Conservation (phyloP, 441 rosid species). For the Pelargonium myrrhifolium region DNA sequence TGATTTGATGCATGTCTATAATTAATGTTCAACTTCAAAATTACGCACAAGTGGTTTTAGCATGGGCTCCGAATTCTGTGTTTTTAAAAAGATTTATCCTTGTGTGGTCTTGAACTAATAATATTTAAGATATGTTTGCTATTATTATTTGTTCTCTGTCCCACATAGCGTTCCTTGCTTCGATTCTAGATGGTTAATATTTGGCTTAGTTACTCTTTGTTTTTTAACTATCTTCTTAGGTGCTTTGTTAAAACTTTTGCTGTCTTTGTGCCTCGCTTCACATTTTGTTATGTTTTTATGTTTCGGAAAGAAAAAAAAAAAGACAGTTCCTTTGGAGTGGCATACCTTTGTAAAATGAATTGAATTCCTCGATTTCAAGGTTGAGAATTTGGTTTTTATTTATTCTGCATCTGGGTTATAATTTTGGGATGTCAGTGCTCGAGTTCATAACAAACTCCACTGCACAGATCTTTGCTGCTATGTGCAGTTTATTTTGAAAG, state of each 20-base stretch:
- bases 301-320: background rate
- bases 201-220: background rate
- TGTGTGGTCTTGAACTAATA: background rate
- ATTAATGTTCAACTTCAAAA: no score
- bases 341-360: background rate
- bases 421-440: background rate
- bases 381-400: background rate
- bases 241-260: background rate
- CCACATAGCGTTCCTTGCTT: background rate
- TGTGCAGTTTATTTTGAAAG: background rate
- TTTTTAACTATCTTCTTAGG: background rate
- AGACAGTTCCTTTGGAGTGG: background rate
- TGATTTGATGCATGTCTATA: background rate
- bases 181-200: conserved; percentile 1
- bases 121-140: background rate
- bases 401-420: no score
- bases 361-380: background rate
- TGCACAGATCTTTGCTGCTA: background rate
- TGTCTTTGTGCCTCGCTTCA: background rate
- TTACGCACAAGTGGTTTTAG: background rate
- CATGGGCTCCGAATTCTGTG: background rate
- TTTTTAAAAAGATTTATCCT: background rate
- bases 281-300: background rate
- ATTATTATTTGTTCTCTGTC: background rate
- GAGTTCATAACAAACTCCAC: background rate